Conservation (phyloP, 2,329 filamentous ascomycete genomes). For the Elsinoe australis region DNA sequence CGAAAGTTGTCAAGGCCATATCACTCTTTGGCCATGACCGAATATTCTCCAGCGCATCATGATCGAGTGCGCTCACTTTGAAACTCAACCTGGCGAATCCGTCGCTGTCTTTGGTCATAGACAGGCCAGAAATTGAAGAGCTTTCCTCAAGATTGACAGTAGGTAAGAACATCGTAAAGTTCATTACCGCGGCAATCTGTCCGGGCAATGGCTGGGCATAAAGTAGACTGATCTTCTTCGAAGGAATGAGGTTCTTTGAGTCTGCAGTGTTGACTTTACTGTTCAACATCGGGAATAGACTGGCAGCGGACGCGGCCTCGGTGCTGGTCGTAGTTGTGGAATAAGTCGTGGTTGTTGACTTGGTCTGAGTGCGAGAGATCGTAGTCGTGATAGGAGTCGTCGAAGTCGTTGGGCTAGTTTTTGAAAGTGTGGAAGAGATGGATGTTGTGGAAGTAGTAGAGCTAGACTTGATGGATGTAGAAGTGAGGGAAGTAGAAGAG, state of each 20-base stretch:
- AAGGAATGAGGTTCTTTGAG: neutral
- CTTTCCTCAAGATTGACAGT: neutral
- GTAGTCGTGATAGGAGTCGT: neutral
- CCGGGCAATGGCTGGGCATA: neutral
- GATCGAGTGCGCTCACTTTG: neutral
- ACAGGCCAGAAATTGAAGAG: neutral
- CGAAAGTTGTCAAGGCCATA: neutral
- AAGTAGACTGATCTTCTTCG: neutral
- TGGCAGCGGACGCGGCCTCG: neutral
- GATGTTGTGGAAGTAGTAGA: too few species aligned
- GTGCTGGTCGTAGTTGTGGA: neutral
- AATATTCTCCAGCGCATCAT: neutral
- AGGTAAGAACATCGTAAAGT: neutral
- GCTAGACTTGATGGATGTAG: too few species aligned
- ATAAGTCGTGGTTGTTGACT: neutral
- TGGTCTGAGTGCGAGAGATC: neutral
- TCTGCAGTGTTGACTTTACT: neutral
- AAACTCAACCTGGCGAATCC: neutral
- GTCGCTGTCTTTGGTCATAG: too few species aligned
- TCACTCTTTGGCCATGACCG: neutral
- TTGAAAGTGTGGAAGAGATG: too few species aligned
- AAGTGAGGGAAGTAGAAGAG: too few species aligned
- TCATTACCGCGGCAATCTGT: neutral
- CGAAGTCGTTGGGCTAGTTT: neutral
- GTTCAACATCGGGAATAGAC: neutral